These are phyloP conservation scores for Toxoplasma gondii DNA, from an alignment of 169 alveolate genomes.

Conservation along the genomic window DNA sequence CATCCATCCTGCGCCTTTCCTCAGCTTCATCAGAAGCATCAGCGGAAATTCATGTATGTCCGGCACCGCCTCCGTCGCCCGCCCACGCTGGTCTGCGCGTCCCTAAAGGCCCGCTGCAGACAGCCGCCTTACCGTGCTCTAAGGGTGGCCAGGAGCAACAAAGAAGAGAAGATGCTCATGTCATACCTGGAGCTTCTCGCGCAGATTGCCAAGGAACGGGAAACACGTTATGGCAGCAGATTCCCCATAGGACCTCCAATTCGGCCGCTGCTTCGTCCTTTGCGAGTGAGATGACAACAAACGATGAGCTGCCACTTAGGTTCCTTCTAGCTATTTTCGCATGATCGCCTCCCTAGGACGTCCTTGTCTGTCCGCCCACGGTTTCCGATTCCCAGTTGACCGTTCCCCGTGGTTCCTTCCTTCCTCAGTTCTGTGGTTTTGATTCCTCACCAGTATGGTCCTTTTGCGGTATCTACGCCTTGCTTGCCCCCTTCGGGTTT, in stretches of 20 bases:
- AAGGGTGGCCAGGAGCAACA: neutral
- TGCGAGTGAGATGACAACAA: neutral
- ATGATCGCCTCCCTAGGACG: too few species aligned
- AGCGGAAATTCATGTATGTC: neutral
- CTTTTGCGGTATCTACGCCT: neutral
- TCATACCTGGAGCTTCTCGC: neutral
- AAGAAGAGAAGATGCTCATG: neutral
- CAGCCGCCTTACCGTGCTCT: neutral
- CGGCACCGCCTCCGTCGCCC: slow-evolving; percentile 29
- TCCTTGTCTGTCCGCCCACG: too few species aligned
- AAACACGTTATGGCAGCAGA: neutral
- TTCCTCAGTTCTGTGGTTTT: too few species aligned
- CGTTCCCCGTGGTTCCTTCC: too few species aligned
- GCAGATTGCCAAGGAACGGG: neutral
- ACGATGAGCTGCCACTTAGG: too few species aligned
- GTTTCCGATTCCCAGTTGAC: too few species aligned
- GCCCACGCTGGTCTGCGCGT: neutral
- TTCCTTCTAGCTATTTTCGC: too few species aligned
- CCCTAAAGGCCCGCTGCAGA: neutral
- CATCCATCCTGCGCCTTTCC: too few species aligned
- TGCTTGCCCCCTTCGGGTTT: neutral
- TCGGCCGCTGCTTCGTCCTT: neutral
- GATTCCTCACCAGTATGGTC: too few species aligned
- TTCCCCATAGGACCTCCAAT: neutral
- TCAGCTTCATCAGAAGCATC: too few species aligned